Evolutionary conservation across 2,329 filamentous ascomycete species (phyloP).

Genomic region (Fusarium dlaminii): DNA sequence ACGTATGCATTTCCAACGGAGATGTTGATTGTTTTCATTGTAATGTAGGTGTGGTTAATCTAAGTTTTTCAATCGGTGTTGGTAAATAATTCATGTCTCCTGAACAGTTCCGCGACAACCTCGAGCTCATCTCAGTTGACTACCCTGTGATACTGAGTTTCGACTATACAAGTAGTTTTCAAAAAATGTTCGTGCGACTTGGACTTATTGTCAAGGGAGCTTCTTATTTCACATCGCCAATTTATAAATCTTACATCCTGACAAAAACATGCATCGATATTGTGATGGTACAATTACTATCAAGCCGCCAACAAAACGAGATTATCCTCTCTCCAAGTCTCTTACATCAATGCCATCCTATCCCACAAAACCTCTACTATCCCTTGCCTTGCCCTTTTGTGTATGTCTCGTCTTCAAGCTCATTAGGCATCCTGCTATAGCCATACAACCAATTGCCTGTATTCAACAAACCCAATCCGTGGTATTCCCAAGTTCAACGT

Average conservation of each 20-base stretch:
- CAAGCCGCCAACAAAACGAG: slow-evolving; percentile 1
- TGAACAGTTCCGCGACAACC: neutral
- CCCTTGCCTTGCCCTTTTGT: slow-evolving; percentile 5
- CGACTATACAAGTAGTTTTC: neutral
- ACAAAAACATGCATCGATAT: slow-evolving; percentile 2
- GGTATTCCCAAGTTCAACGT: neutral
- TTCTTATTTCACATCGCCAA: neutral
- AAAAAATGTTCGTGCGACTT: no score
- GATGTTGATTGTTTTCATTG: neutral
- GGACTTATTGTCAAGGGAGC: neutral
- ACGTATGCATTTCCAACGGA: no score
- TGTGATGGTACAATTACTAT: slow-evolving; percentile 30
- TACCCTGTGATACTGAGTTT: neutral
- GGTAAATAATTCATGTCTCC: neutral
- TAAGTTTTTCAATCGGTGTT: neutral
- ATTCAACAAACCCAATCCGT: slow-evolving; percentile 20
- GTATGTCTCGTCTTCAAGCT: slow-evolving; percentile 6
- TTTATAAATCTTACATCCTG: no score
- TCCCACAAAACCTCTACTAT: slow-evolving; percentile 3
- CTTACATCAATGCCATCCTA: neutral
- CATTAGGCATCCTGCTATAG: neutral
- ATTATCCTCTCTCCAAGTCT: neutral
- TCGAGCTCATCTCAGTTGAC: neutral
- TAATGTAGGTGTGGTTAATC: neutral
- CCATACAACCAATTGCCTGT: slow-evolving; percentile 10